Evolutionary conservation across 441 rosid species (phyloP), one percentile per base, ranked within the genome.

Genomic region (Erodium chrysanthum): DNA sequence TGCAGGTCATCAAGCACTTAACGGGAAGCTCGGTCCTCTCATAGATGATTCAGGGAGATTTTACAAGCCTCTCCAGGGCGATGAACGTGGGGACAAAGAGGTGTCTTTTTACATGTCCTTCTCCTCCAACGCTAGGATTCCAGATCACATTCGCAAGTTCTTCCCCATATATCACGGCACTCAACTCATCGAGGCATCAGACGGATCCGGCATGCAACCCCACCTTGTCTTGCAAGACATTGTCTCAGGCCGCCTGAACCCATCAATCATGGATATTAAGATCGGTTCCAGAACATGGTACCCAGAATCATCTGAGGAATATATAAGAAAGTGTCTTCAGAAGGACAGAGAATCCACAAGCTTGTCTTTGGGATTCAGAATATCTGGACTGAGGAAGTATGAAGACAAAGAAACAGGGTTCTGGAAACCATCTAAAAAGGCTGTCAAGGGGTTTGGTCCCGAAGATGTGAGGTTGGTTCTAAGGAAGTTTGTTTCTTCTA

Each of bases 281-380:
- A 84, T 92, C 75, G 99, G 99, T 76, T 79, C 97, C 40, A 84
- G 98, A 76, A 92, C 99, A 29, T 92, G 99, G 99, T 87, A 90
- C 72, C 95, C 96, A 12, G 79, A 81, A 73, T 92, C 95, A 40
- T 75, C 90, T 6, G 85, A 95, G 63, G 82, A 87, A 58, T 92
- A 95, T 77, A 76, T 86, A 69, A 77, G 80, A 31, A 83, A 70
- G 60, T 92, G 98, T 75, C 40, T 88, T 4, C 70, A 62, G 82
- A 92, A 90, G 80, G 99, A 92, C 74, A 74, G 67, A 10, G 70
- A 66, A 62, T 75, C 78, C 76, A 88, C 93, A 54, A 81, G 82
- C 11, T 74, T 81, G 35, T 71, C 73, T 0, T 73, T 91, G 42
- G 99, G 98, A 17, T 92, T 92, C 78, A 82, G 97, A 76, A 77